Conservation (phyloP, 495 filamentous ascomycete genomes). For the Apiosordaria backusii region DNA sequence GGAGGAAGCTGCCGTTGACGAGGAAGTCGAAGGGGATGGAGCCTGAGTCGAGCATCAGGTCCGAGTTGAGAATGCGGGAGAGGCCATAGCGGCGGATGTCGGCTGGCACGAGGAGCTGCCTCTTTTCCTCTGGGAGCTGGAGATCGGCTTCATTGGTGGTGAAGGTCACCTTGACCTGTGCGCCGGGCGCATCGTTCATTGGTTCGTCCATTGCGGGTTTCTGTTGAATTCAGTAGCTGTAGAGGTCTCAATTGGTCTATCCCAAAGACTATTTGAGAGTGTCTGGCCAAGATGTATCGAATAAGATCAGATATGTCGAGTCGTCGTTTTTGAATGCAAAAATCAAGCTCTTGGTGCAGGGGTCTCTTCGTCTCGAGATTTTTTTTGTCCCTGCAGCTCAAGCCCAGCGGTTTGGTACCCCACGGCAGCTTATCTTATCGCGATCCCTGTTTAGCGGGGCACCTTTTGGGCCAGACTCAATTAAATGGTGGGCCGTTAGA, state of each 20-base stretch:
- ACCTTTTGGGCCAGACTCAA: constrained; percentile 13
- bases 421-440: constrained; percentile 37
- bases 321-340: not conserved
- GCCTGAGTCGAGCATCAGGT: constrained; percentile 69
- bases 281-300: not conserved
- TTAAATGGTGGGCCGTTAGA: constrained; percentile 8
- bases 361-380: constrained; percentile 19
- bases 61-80: constrained; percentile 87
- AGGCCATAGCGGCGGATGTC: constrained; percentile 86
- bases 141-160: constrained; percentile 55
- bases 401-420: constrained; percentile 17
- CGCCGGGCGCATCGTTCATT: constrained; percentile 24
- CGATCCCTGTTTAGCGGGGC: constrained; percentile 21
- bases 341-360: constrained; percentile 10
- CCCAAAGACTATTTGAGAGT: not conserved
- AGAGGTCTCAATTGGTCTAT: not conserved
- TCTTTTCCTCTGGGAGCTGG: constrained; percentile 52
- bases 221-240: not conserved
- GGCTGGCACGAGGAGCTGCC: constrained; percentile 55
- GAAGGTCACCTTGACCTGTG: constrained; percentile 54
- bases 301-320: not conserved
- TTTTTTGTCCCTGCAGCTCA: constrained; percentile 28
- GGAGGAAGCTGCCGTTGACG: constrained; percentile 84
- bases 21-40: constrained; percentile 95
- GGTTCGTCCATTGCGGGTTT: constrained; percentile 26